Evolutionary conservation across 2,329 filamentous ascomycete genomes (phyloP).

Genomic region (Fusarium staphyleae): DNA sequence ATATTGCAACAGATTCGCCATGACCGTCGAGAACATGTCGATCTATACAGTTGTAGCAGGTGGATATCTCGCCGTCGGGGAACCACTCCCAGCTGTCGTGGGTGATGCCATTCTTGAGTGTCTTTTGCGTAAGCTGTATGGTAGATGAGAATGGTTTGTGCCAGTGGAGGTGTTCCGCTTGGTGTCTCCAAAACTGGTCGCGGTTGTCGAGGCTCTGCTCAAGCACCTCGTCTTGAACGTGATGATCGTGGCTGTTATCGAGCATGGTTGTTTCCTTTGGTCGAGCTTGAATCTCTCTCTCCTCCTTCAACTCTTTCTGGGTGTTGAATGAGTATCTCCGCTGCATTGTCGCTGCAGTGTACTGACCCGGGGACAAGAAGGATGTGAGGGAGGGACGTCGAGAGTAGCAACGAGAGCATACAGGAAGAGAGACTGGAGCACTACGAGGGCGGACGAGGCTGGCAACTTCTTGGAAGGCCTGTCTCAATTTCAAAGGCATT

Average conservation of each 20-base stretch:
- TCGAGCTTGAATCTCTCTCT: background rate
- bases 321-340: constrained; percentile 5
- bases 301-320: constrained; percentile 1
- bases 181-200: constrained; percentile 75
- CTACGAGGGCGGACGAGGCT: constrained; percentile 10
- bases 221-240: constrained; percentile 60
- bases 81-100: constrained; percentile 92
- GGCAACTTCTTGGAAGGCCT: constrained; percentile 14
- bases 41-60: constrained; percentile 90
- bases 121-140: constrained; percentile 68
- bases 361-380: background rate
- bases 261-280: constrained; percentile 18
- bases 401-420: background rate
- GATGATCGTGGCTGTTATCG: constrained; percentile 28
- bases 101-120: constrained; percentile 64
- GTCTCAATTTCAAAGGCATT: constrained; percentile 26
- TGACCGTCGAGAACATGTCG: constrained; percentile 83
- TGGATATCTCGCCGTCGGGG: constrained; percentile 85
- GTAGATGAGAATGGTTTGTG: constrained; percentile 74
- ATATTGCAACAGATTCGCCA: constrained; percentile 76
- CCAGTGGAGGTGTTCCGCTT: constrained; percentile 81
- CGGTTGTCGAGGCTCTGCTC: constrained; percentile 70
- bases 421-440: constrained; percentile 10
- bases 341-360: background rate
- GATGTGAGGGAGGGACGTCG: background rate